Percentiles rank a stretch among this genome's conserved stretches.
phyloP scores from a whole-genome alignment of 768 basidiomycete genomes.

The Pisolithus albus region DNA sequence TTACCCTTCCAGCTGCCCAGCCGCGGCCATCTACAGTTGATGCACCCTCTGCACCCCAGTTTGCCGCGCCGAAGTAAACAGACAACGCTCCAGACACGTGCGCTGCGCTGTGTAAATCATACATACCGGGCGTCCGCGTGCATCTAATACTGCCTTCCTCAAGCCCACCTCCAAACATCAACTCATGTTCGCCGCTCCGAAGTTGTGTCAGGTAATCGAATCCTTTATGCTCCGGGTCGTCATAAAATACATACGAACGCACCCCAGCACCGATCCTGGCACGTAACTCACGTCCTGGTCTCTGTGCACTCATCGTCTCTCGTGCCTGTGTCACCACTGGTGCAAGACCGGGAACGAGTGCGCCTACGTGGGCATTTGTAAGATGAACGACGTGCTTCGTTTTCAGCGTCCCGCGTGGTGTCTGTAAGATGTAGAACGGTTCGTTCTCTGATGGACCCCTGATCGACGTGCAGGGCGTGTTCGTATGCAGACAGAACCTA shows the following conservation, averaged over 20 bases:
- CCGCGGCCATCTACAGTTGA: constrained; percentile 11
- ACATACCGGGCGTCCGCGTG: constrained; percentile 25
- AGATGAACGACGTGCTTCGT: constrained; percentile 44
- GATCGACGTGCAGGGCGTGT: constrained; percentile 36
- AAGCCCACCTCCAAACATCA: constrained; percentile 66
- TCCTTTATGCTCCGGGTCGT: constrained; percentile 29
- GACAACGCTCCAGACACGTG: constrained; percentile 46
- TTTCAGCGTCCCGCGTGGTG: constrained; percentile 35
- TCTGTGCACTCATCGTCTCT: constrained; percentile 60
- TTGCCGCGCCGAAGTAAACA: constrained; percentile 42
- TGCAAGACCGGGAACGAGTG: constrained; percentile 38
- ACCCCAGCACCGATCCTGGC: constrained; percentile 28
- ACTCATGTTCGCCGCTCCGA: constrained; percentile 34
- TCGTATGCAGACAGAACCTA: constrained; percentile 38
- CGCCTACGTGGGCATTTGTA: constrained; percentile 48
- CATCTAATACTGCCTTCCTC: constrained; percentile 16
- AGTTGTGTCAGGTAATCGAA: constrained; percentile 71
- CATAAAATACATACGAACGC: constrained; percentile 56
- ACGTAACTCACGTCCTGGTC: constrained; percentile 36
- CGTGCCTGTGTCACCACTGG: constrained; percentile 30
- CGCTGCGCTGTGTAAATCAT: constrained; percentile 30
- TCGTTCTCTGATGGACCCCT: constrained; percentile 15
- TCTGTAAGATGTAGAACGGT: constrained; percentile 34
- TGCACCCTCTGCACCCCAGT: constrained; percentile 38
- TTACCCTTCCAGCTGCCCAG: constrained; percentile 43